Base-by-base conservation (phyloP, 2,329 filamentous ascomycete genomes). In the Bipolaris cookei region DNA sequence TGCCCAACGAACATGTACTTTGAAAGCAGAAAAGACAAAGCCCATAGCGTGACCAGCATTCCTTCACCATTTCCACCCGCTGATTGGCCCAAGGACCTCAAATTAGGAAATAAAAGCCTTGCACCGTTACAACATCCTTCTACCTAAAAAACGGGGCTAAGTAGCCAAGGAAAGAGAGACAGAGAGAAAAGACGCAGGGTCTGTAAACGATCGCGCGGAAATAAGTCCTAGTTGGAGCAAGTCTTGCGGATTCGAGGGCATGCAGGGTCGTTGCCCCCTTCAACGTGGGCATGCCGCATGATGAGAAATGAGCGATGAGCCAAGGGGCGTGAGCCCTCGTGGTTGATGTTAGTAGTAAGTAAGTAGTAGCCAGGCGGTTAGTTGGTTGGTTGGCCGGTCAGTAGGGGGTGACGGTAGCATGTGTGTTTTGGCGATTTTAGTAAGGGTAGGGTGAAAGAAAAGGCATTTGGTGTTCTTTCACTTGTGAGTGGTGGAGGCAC, bases 191-290 rank as follows among this genome's bases (percentile, higher is more conserved):
- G 30, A 51, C 45, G 39, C 52, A 46, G 45, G 47, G 38, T 42
- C 61, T 57, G 46, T 14, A 61, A 61, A 56, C 38, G 32, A 28
- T 32, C 43, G 21, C 47, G 67, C 67, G 69, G 50, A 66, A 59
- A 66, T 62, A 62, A 60, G 21, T 43, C 70, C 70, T 45, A 67
- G 64, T 65, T 60, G 28, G 62, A 66, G 67, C 65, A 74, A 62
- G 59, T 67, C 11, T 13, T 45, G 53, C 28, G 46, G 47, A 59
- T 42, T 51, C 44, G 61, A 46, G 54, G 28, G 49, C 23, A 48
- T 25, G 21, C 39, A 25, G 39, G 21, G 21, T 25, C 39, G 28
- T 10, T 30, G 28, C 10, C 28, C 28, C 28, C 18, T 23, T n/a
- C 21, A 58, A 59, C 59, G 63, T 72, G 70, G 55, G 57, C 58